Evolutionary conservation across 2,329 filamentous ascomycete species (phyloP).

Genomic region (Aspergillus intermedius): DNA sequence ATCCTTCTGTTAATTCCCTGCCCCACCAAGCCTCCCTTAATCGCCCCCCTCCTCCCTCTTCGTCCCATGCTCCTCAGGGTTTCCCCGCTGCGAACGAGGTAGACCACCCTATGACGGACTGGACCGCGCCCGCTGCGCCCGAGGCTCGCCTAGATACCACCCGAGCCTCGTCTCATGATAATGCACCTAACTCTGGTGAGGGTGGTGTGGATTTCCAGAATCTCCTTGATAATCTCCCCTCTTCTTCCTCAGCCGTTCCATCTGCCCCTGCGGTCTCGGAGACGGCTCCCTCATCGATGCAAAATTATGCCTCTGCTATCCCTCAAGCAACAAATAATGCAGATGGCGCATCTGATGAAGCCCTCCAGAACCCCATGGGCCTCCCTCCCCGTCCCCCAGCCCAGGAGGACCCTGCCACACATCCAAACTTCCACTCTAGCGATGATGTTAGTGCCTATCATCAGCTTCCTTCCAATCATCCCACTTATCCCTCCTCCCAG

Average conservation of each 20-base stretch:
- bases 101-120: slow-evolving; percentile 20
- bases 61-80: slow-evolving; percentile 18
- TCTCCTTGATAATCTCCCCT: slow-evolving; percentile 43
- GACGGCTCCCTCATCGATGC: slow-evolving; percentile 14
- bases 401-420: slow-evolving; percentile 36
- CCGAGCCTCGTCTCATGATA: slow-evolving; percentile 5
- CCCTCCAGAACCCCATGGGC: slow-evolving; percentile 30
- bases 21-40: slow-evolving; percentile 17
- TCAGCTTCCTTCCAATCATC: slow-evolving; percentile 24
- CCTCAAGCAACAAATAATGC: slow-evolving; percentile 16
- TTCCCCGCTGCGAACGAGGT: slow-evolving; percentile 24
- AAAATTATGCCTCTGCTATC: slow-evolving; percentile 19
- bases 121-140: slow-evolving; percentile 12
- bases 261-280: slow-evolving; percentile 19
- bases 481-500: slow-evolving; percentile 25
- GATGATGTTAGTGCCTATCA: slow-evolving; percentile 37
- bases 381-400: slow-evolving; percentile 41
- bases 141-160: background rate
- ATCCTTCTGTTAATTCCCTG: slow-evolving; percentile 17
- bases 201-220: slow-evolving; percentile 44
- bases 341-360: slow-evolving; percentile 17
- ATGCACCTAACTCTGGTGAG: slow-evolving; percentile 17
- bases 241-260: slow-evolving; percentile 23
- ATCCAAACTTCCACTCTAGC: slow-evolving; percentile 31
- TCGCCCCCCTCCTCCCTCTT: slow-evolving; percentile 11